Evolutionary conservation across 2,329 filamentous ascomycete species (phyloP).

Genomic region (Claviceps lovelessii): DNA sequence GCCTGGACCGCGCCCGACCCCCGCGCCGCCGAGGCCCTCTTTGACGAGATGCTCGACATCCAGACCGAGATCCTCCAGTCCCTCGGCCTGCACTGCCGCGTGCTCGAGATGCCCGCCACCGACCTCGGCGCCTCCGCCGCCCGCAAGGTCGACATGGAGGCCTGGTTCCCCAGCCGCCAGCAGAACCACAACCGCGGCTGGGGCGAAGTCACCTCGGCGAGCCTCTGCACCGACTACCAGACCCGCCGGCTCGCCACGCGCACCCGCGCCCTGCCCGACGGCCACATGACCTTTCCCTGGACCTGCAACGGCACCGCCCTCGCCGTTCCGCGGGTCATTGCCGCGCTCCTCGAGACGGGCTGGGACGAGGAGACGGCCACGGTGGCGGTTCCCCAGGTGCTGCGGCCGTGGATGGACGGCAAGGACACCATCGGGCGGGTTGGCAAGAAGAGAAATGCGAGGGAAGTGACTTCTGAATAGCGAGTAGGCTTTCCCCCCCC

Average conservation of each 20-base stretch:
- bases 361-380: constrained; percentile 59
- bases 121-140: constrained; percentile 82
- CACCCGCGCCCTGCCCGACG: constrained; percentile 45
- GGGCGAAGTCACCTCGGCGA: constrained; percentile 86
- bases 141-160: constrained; percentile 86
- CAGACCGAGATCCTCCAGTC: constrained; percentile 70
- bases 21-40: constrained; percentile 40
- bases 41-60: constrained; percentile 73
- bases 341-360: constrained; percentile 78
- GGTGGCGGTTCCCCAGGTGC: constrained; percentile 62
- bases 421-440: constrained; percentile 43
- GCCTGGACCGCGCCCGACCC: constrained; percentile 61
- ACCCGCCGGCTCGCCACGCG: constrained; percentile 66
- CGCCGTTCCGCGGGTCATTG: constrained; percentile 77
- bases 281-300: constrained; percentile 58
- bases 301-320: constrained; percentile 91
- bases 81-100: constrained; percentile 69
- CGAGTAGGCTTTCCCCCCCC: not conserved
- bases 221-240: constrained; percentile 92
- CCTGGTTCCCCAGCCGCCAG: constrained; percentile 72
- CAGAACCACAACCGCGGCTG: constrained; percentile 45
- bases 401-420: constrained; percentile 76
- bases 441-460: constrained; percentile 12
- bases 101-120: constrained; percentile 80
- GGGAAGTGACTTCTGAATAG: constrained; percentile 1